Evolutionary conservation across 1,284 basidiomycete species (phyloP).

Genomic region (Amylostereum areolatum): DNA sequence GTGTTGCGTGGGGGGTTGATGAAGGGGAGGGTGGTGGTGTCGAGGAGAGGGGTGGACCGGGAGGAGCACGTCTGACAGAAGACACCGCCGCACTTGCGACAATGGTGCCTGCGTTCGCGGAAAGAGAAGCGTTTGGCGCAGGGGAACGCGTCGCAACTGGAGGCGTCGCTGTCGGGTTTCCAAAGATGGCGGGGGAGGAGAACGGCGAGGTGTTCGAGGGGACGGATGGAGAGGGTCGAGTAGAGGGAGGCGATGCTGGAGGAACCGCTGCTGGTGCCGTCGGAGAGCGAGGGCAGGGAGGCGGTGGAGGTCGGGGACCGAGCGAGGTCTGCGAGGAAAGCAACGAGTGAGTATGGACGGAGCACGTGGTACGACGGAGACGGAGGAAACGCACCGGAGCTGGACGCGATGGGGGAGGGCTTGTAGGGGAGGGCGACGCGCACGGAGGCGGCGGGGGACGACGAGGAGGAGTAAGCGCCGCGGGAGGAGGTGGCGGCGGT

Average conservation of each 20-base stretch:
- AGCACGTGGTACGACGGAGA: too few species aligned
- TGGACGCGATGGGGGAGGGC: too few species aligned
- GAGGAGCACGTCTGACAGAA: constrained; percentile 59
- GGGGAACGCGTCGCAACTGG: constrained; percentile 64
- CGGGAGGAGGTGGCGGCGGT: too few species aligned
- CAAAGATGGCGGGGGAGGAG: constrained; percentile 61
- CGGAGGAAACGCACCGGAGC: too few species aligned
- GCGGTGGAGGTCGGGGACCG: constrained; percentile 26
- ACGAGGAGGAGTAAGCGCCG: too few species aligned
- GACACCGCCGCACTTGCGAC: constrained; percentile 75
- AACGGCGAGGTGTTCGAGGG: constrained; percentile 73
- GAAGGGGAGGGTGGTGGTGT: constrained; percentile 61
- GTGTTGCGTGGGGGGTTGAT: constrained; percentile 59
- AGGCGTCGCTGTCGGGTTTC: constrained; percentile 65
- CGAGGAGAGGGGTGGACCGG: constrained; percentile 53
- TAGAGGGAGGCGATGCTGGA: constrained; percentile 24
- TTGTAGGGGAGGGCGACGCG: too few species aligned
- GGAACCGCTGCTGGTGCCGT: constrained; percentile 18
- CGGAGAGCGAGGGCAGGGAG: constrained; percentile 15
- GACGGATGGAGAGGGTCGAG: constrained; percentile 25
- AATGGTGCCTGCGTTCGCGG: constrained; percentile 71
- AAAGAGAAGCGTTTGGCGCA: constrained; percentile 59
- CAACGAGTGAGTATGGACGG: constrained; percentile 12
- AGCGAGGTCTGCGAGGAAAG: constrained; percentile 25
- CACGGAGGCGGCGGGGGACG: too few species aligned